A percentile compares a stretch with the other conserved stretches of the same genome.
phyloP scores from a whole-genome alignment of 2,329 filamentous ascomycete genomes.

The Coniella vitis region DNA sequence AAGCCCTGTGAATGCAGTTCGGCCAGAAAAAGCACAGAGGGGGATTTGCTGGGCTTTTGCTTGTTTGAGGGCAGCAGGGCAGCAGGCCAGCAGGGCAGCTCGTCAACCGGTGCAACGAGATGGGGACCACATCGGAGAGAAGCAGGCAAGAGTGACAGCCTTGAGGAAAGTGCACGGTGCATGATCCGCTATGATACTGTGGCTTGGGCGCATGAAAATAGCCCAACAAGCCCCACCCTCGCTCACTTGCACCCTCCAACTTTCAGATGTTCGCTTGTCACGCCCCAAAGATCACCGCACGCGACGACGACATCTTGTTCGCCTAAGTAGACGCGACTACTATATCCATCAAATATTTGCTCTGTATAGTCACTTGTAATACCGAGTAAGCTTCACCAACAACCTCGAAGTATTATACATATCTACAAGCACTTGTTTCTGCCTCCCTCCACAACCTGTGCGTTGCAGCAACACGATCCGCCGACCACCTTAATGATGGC shows the following conservation, averaged over 20 bases:
- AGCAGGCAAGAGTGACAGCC: not conserved
- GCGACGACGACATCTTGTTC: not conserved
- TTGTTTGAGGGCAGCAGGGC: not conserved
- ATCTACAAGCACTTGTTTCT: no score
- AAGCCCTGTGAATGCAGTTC: not conserved
- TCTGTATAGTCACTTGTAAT: no score
- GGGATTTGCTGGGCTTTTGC: no score
- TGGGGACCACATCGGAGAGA: not conserved
- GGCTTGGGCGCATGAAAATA: constrained; percentile 2
- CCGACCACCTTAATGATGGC: no score
- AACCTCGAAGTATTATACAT: no score
- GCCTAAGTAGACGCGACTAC: not conserved
- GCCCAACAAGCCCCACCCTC: constrained; percentile 2
- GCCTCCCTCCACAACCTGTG: no score
- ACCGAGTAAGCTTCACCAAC: no score
- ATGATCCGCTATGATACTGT: not conserved
- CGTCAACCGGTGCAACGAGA: not conserved
- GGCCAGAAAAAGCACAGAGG: not conserved
- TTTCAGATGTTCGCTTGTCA: not conserved
- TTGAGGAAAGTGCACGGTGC: not conserved
- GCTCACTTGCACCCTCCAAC: not conserved
- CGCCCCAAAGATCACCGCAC: not conserved
- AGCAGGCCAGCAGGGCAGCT: not conserved
- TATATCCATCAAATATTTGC: no score
- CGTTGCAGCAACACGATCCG: not conserved